Evolutionary conservation across 139 green algal genomes (phyloP), one percentile per base, ranked within the genome.

Genomic region (Coelastrella sp.): DNA sequence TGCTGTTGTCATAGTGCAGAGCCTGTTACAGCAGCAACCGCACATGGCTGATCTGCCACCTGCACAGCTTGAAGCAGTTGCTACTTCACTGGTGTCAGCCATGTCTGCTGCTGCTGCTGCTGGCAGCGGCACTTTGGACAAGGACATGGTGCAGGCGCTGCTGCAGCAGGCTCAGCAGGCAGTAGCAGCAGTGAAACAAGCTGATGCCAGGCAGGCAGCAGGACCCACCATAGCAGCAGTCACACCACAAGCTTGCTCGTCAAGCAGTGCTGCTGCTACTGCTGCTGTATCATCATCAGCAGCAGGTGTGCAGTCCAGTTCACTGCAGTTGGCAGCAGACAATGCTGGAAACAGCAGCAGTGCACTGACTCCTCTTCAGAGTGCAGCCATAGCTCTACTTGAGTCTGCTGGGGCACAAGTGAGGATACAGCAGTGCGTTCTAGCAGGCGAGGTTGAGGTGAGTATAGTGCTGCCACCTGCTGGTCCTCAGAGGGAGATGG

Each of bases 151-250:
- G 63, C 82, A 87, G 65, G 25, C 61, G 82, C 58, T 87, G 82
- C 63, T 87, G 63, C 65, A 87, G 82, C 82, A 87, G 82, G 65
- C 82, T 11, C 82, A 87, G 82, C 63, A 78, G 82, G 82, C 59
- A 73, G 82, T 68, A 7, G 82, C 19, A 63, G 27, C 63, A 87
- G 63, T 49, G 19, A 63, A 84, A 49, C 76, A 82, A 24, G 8
- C 19, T 49, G 73, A 60, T 49, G 73, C 73, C 73, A 12, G 73
- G 22, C 17, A 79, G 11, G 20, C 12, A 57, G 22, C 76, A 63
- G 24, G 73, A 22, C 9, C n/a, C 20, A 22, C 57, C 80, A 56
- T 56, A 73, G 80, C 80, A 70, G 19, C 57, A 63, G 74, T 49
- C 35, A 49, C 35, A 49, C 35, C 35, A 49, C 35, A 49, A 49